Base-by-base conservation (phyloP, 148 eudicot genomes). In the Fagopyrum homotropicum region DNA sequence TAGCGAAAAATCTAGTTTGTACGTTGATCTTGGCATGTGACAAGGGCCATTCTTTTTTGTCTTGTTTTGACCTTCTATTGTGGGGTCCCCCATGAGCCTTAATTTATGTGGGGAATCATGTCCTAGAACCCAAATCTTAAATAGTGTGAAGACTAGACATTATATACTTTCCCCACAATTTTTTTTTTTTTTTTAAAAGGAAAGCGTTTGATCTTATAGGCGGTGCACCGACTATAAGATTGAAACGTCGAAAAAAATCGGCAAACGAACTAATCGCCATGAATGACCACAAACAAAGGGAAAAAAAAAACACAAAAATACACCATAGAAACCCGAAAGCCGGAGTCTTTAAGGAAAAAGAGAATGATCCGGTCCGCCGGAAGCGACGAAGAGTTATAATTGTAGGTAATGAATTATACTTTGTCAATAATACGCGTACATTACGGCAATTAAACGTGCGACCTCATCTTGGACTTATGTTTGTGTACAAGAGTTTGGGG, bases 41-140 rank as follows among this genome's bases (percentile, higher is more conserved):
- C 15, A 66, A 46, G 71, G 71, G 71, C 47, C 71, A 66, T 9
- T 66, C 43, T 26, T 61, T 66, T 35, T 66, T 66, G 71, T 66
- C 71, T 4, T 26, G 10, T 63, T 11, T 3, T 10, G 45, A 5
- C 69, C 40, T 11, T 22, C 14, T 8, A 9, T 9, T 60, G 9
- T 49, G 52, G 52, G 52, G 52, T 49, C 52, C 52, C 4, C 52
- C 12, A 49, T 26, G 9, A 60, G 66, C 19, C 26, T 7, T 55
- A 55, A 16, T 16, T n/a, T 55, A 9, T 50, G 60, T 55, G 60
- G 19, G 19, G 19, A 57, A 57, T 57, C 63, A 57, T 19, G 19
- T 57, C 11, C 10, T 57, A 57, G 7, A 6, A 57, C 19, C 10
- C 30, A 19, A 4, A 26, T 57, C 29, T 15, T 17, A 1, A 9